phyloP scores from a whole-genome alignment of 805 yeast species.

The Lipomyces oligophaga region DNA sequence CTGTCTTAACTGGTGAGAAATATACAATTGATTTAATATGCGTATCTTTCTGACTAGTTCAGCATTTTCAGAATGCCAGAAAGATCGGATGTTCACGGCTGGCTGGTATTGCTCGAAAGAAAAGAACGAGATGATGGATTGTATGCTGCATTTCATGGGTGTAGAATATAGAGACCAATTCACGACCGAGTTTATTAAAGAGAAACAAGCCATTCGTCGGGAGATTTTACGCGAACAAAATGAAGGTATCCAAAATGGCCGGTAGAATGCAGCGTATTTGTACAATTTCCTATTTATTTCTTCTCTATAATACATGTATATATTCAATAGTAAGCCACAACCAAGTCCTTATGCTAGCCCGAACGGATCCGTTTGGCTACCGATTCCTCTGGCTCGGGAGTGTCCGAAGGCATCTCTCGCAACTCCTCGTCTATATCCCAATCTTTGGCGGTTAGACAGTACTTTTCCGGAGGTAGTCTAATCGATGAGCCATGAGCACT shows the following conservation, averaged over 20 bases:
- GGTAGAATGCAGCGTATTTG: background rate
- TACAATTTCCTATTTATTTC: background rate
- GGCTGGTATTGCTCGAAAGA: constrained; percentile 62
- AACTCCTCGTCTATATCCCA: constrained; percentile 61
- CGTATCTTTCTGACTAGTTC: constrained; percentile 4
- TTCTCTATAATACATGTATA: no score
- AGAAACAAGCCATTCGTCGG: no score
- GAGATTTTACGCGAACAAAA: background rate
- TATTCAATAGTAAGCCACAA: no score
- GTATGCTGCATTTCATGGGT: constrained; percentile 55
- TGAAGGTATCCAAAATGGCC: background rate
- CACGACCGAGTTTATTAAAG: constrained; percentile 58
- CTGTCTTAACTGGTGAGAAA: constrained; percentile 13
- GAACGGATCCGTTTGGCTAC: no score
- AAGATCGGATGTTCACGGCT: constrained; percentile 57
- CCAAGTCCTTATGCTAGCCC: no score
- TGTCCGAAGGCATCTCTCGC: constrained; percentile 20
- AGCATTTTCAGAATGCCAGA: constrained; percentile 65
- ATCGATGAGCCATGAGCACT: constrained; percentile 77
- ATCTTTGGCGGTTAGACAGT: constrained; percentile 74
- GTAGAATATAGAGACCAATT: constrained; percentile 61
- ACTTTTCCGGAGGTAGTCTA: constrained; percentile 91
- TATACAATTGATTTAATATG: no score
- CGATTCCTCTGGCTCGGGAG: background rate
- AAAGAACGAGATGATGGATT: constrained; percentile 55